Percentiles rank a stretch among this genome's conserved stretches.
These are phyloP conservation scores for Raddia guianensis DNA, from an alignment of 176 grass and related monocot genomes.

Conservation along the genomic window DNA sequence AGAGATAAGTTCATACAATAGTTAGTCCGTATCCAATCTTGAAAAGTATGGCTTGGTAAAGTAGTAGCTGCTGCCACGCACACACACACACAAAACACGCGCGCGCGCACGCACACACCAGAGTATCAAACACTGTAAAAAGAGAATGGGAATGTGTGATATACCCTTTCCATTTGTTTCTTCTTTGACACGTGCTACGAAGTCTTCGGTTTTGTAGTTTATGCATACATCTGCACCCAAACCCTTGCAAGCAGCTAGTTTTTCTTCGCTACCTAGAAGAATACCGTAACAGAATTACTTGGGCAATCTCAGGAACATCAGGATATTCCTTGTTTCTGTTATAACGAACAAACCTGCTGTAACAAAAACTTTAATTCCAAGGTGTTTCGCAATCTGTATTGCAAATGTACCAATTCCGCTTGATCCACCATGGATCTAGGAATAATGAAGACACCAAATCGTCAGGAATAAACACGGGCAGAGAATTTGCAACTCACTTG, in stretches of 20 bases:
- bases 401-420: slow-evolving; percentile 94
- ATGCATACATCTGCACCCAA: slow-evolving; percentile 87
- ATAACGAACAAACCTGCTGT: slow-evolving; percentile 65
- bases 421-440: slow-evolving; percentile 90
- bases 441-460: not conserved
- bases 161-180: slow-evolving; percentile 80
- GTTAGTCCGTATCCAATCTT: not conserved
- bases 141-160: not conserved
- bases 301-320: not conserved
- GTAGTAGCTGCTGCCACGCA: too few relatives aligned
- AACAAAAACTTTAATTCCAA: slow-evolving; percentile 78
- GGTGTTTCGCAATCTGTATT: slow-evolving; percentile 76
- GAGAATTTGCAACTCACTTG: not conserved
- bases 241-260: slow-evolving; percentile 72
- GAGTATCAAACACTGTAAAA: not conserved
- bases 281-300: slow-evolving; percentile 1
- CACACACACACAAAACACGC: not conserved
- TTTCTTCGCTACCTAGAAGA: slow-evolving; percentile 68
- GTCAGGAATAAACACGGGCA: not conserved
- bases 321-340: not conserved
- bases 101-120: not conserved
- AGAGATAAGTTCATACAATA: slow-evolving; percentile 6
- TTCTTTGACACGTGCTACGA: slow-evolving; percentile 72
- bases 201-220: slow-evolving; percentile 94
- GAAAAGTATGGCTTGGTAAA: not conserved